These are phyloP conservation scores for Amphicarpaea edgeworthii DNA, from an alignment of 306 rosid species.

Conservation along the genomic window DNA sequence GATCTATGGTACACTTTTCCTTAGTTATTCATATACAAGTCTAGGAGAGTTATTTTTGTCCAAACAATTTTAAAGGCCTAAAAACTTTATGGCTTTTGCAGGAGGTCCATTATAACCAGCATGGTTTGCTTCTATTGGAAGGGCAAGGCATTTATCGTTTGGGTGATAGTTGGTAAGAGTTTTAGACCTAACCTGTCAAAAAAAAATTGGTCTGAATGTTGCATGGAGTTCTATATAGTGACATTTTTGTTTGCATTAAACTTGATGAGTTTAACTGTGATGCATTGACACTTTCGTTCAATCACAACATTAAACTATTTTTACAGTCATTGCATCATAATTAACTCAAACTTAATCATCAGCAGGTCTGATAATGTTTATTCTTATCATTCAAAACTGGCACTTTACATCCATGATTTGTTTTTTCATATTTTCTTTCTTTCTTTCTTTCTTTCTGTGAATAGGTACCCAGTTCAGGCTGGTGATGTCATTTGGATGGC, in stretches of 20 bases:
- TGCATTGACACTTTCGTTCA: too few species aligned
- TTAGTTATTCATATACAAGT: not conserved
- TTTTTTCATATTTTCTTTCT: not conserved
- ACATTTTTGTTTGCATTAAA: conserved; percentile 38
- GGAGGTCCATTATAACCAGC: conserved; percentile 99
- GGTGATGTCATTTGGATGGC: conserved; percentile 99
- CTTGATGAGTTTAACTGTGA: too few species aligned
- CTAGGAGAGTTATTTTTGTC: conserved; percentile 22
- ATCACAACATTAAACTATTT: too few species aligned
- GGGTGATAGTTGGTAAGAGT: conserved; percentile 88
- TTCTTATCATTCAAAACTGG: conserved; percentile 30
- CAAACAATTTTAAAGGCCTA: not conserved
- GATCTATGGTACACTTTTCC: not conserved
- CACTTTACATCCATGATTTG: not conserved
- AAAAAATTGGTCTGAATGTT: conserved; percentile 19
- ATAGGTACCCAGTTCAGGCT: conserved; percentile 92
- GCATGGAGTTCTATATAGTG: conserved; percentile 32
- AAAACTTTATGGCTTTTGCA: conserved; percentile 52
- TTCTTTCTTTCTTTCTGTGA: not conserved
- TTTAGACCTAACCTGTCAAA: conserved; percentile 29
- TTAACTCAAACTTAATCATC: too few species aligned
- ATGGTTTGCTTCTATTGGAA: conserved; percentile 89
- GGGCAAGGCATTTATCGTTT: conserved; percentile 96
- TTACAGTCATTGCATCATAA: too few species aligned
- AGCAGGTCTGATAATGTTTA: conserved; percentile 23